Base-by-base conservation (phyloP, 2,329 filamentous ascomycete genomes). In the Fusarium dimerum region DNA sequence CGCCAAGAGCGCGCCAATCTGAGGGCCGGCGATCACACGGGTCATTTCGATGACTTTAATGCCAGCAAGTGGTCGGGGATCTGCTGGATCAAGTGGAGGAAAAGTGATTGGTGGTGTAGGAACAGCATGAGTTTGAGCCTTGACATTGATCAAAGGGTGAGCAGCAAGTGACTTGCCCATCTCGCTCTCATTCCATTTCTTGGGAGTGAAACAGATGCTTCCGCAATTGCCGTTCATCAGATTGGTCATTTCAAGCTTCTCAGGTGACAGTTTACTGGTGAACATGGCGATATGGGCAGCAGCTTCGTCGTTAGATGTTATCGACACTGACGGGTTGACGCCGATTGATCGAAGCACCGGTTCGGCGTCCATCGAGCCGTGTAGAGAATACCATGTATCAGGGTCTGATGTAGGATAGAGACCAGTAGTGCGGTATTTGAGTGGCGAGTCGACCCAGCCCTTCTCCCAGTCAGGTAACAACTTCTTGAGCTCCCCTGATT, bases 11-110 rank as follows among this genome's bases (percentile, higher is more conserved):
- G 72, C 66, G 2, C 74, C 74, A n/a, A 78, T 70, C 20, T 72
- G 69, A 3, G 77, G 76, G 1, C 73, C 76, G 29, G 77, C 78
- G 46, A 80, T 79, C 39, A 79, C 70, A 4, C 77, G 67, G 12
- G 73, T 76, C 46, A 80, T 61, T 55, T 83, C 80, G 9, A 83
- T 65, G 2, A 84, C 74, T 50, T 75, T 77, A 55, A 79, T 64
- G 0, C 77, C 79, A 1, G 75, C 70, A 4, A 82, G 70, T 1
- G 68, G 75, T 4, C 73, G 59, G 45, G 57, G 59, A 45, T 72
- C 67, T 20, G 7, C 39, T 5, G 60, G 56, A 12, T 20, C 16
- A 26, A 26, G 20, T 26, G 20, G 20, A 16, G 70, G 63, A 29
- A 73, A 71, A 36, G 69, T 65, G 1, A 68, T 59, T 3, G 71